phyloP scores from a whole-genome alignment of 2,329 filamentous ascomycete genomes.

The Claviceps humidiphila region DNA sequence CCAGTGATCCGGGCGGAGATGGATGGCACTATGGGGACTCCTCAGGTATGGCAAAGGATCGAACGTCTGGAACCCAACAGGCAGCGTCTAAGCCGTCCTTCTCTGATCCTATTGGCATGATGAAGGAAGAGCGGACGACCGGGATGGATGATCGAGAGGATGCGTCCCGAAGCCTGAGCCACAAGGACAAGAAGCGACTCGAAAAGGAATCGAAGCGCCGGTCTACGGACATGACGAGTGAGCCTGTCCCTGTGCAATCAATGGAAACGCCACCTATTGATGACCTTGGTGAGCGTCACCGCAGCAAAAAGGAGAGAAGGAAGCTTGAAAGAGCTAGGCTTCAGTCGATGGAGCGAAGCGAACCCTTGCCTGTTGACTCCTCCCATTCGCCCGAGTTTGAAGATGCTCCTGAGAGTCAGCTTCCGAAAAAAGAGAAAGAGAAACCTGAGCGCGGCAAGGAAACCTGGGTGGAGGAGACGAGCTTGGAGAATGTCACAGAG shows the following conservation, averaged over 20 bases:
- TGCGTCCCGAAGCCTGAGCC: slow-evolving; percentile 24
- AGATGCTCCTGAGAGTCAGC: slow-evolving; percentile 13
- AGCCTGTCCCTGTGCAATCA: slow-evolving; percentile 1
- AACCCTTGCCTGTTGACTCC: slow-evolving; percentile 2
- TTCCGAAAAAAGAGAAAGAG: slow-evolving; percentile 23
- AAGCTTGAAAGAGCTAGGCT: slow-evolving; percentile 26
- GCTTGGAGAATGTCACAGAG: slow-evolving; percentile 11
- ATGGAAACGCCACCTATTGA: slow-evolving; percentile 8
- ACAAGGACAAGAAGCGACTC: slow-evolving; percentile 36
- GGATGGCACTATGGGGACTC: slow-evolving; percentile 35
- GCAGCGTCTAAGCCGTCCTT: slow-evolving; percentile 25
- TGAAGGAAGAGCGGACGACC: slow-evolving; percentile 16
- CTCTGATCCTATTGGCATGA: slow-evolving; percentile 34
- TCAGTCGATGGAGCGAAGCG: slow-evolving; percentile 5
- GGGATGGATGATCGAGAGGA: slow-evolving; percentile 13
- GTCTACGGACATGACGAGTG: slow-evolving; percentile 14
- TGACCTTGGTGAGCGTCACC: slow-evolving; percentile 14
- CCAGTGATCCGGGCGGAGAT: slow-evolving; percentile 31
- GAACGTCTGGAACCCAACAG: slow-evolving; percentile 10
- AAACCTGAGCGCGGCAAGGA: slow-evolving; percentile 29
- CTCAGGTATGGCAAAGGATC: slow-evolving; percentile 33
- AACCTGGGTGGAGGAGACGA: slow-evolving; percentile 11
- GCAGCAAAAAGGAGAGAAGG: slow-evolving; percentile 37
- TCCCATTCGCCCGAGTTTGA: slow-evolving; percentile 10
- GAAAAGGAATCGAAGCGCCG: slow-evolving; percentile 25